Evolutionary conservation across 768 basidiomycete genomes (phyloP).

Genomic region (Lentinus tigrinus): DNA sequence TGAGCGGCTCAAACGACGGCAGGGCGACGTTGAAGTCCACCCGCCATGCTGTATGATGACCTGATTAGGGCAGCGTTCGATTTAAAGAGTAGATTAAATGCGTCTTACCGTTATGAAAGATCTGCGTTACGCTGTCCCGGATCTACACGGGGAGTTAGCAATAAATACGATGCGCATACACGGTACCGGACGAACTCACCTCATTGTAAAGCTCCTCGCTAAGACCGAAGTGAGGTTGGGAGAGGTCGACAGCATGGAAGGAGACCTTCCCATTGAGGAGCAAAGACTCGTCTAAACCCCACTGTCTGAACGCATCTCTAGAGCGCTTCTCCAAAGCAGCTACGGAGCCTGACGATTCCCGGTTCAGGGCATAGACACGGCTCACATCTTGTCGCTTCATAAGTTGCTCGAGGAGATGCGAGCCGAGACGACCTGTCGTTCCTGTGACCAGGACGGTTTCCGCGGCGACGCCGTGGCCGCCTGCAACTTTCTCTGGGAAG

Average conservation of each 20-base stretch:
- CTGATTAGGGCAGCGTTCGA: neutral
- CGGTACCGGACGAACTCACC: constrained; percentile 2
- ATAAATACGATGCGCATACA: neutral
- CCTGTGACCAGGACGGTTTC: constrained; percentile 32
- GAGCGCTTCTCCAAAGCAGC: constrained; percentile 10
- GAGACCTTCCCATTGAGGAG: constrained; percentile 14
- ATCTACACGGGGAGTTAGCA: constrained; percentile 2
- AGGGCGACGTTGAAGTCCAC: constrained; percentile 43
- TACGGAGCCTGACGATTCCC: constrained; percentile 10
- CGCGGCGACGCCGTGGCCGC: neutral
- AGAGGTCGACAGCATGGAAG: constrained; percentile 22
- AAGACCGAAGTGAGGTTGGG: constrained; percentile 19
- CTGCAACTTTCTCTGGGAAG: constrained; percentile 1
- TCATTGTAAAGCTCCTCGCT: constrained; percentile 11
- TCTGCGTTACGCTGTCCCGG: constrained; percentile 12
- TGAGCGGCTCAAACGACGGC: constrained; percentile 35
- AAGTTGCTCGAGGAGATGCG: constrained; percentile 28
- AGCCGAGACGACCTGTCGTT: constrained; percentile 32
- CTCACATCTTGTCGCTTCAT: constrained; percentile 15
- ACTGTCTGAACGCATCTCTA: constrained; percentile 16
- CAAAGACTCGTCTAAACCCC: constrained; percentile 13
- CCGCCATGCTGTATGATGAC: constrained; percentile 31
- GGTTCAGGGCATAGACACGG: constrained; percentile 26
- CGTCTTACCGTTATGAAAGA: constrained; percentile 28
- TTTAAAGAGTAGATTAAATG: neutral